phyloP scores from a whole-genome alignment of 371 early-diverging fungal species.

The Rhizopus sp. region DNA sequence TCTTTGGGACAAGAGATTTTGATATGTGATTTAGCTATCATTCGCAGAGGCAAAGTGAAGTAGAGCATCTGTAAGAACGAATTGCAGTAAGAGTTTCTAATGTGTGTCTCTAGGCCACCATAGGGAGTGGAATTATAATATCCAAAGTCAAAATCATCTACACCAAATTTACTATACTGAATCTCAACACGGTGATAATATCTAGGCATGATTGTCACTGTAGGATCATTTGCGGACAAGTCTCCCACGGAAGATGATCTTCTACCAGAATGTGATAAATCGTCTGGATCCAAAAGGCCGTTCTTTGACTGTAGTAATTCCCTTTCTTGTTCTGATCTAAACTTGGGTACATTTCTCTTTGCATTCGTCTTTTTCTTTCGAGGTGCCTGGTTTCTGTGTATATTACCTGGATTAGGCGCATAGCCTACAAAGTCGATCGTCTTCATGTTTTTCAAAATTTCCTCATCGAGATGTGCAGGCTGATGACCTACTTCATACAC shows the following conservation, averaged over 20 bases:
- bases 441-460: constrained; percentile 76
- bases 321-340: constrained; percentile 82
- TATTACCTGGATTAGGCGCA: constrained; percentile 80
- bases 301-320: constrained; percentile 56
- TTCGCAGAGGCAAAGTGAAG: constrained; percentile 67
- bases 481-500: constrained; percentile 71
- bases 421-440: constrained; percentile 91
- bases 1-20: constrained; percentile 67
- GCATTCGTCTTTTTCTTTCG: constrained; percentile 39
- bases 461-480: constrained; percentile 70
- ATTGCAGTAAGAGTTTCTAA: constrained; percentile 88
- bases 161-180: constrained; percentile 87
- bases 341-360: constrained; percentile 73
- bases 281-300: constrained; percentile 32
- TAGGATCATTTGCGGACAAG: constrained; percentile 28
- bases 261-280: constrained; percentile 27
- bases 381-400: constrained; percentile 78
- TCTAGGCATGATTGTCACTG: constrained; percentile 59
- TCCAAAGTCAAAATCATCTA: constrained; percentile 97
- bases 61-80: constrained; percentile 85
- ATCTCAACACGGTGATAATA: constrained; percentile 81
- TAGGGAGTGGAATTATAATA: constrained; percentile 85
- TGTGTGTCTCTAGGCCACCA: constrained; percentile 91
- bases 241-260: constrained; percentile 47
- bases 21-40: constrained; percentile 76